Percentiles rank a stretch among this genome's conserved stretches.
These are phyloP conservation scores for Persicaria maculosa DNA, from an alignment of 148 eudicot genomes.

Conservation along the genomic window DNA sequence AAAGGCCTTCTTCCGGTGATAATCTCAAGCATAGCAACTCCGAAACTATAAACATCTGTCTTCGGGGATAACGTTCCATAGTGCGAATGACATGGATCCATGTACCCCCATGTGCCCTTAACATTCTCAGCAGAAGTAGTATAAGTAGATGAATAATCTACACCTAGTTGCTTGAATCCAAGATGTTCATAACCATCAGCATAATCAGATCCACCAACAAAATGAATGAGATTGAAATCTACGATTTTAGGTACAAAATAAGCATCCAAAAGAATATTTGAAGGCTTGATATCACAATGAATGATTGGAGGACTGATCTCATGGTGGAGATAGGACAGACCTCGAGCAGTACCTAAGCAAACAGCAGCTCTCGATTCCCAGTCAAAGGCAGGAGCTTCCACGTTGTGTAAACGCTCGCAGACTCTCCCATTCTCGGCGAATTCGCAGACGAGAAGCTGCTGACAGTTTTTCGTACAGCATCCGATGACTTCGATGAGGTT, in stretches of 20 bases:
- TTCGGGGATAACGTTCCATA: no score
- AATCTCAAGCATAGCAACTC: no score
- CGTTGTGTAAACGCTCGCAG: background rate
- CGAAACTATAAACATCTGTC: no score
- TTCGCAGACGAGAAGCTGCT: background rate
- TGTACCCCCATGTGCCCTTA: no score
- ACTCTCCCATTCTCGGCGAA: background rate
- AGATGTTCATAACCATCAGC: no score
- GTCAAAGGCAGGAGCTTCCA: background rate
- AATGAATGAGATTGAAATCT: background rate
- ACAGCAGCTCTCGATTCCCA: background rate
- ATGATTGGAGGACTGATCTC: background rate
- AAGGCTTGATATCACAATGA: conserved; percentile 2
- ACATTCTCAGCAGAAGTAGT: no score
- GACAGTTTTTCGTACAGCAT: background rate
- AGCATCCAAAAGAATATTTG: conserved; percentile 1
- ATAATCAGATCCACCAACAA: background rate
- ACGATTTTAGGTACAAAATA: background rate
- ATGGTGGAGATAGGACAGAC: background rate
- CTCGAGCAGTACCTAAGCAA: background rate
- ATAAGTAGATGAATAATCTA: no score
- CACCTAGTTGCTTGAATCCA: no score
- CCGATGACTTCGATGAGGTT: background rate
- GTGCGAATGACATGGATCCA: no score
- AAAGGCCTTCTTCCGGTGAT: background rate